phyloP scores from a whole-genome alignment of 78 protist species.

The slime mould (Dictyostelium discoideum) region dicty_2.7 NC_007088.5:6659001-6659500 shows the following conservation, averaged over 20 bases:
- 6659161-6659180: constrained; percentile 55
- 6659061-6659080: not conserved
- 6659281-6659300: too few species aligned
- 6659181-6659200: constrained; percentile 24
- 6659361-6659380: too few species aligned
- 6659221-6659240: constrained; percentile 24
- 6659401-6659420: not conserved
- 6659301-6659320: not conserved
- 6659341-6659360: not conserved
- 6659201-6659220: not conserved
- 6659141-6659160: constrained; percentile 61
- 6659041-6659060: not conserved
- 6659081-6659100: not conserved
- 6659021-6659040: too few species aligned
- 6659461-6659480: constrained; percentile 27
- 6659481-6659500: not conserved
- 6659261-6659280: not conserved
- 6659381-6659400: not conserved
- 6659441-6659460: constrained; percentile 33
- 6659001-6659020: too few species aligned
- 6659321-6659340: not conserved
- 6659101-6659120: not conserved
- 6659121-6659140: not conserved
- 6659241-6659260: not conserved
- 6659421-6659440: constrained; percentile 31